phyloP scores from a whole-genome alignment of 352 stramenopile species.

The Globisporangium parvum region DNA sequence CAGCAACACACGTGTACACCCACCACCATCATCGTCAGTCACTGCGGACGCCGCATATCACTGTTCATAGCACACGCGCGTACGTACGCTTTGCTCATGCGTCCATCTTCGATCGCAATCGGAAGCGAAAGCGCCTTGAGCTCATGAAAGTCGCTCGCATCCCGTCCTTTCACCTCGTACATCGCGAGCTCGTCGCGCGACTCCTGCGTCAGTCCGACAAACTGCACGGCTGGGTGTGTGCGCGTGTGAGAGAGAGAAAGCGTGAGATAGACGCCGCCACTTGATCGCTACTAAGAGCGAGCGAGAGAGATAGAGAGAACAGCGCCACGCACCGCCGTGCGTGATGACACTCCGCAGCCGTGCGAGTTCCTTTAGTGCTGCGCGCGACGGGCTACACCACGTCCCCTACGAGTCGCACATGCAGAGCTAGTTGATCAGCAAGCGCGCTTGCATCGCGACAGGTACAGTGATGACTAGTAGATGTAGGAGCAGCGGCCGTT shows the following conservation, averaged over 20 bases:
- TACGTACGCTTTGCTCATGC: constrained; percentile 61
- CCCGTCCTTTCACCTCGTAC: constrained; percentile 52
- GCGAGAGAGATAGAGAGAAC: not conserved
- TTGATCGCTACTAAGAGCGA: not conserved
- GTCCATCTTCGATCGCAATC: constrained; percentile 63
- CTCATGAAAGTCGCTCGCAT: constrained; percentile 48
- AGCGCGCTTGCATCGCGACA: too few relatives aligned
- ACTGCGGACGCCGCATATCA: not conserved
- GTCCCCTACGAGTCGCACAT: constrained; percentile 27
- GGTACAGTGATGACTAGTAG: too few relatives aligned
- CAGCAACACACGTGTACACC: not conserved
- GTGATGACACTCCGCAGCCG: constrained; percentile 29
- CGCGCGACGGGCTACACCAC: constrained; percentile 54
- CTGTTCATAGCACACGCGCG: too few relatives aligned
- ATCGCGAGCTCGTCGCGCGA: constrained; percentile 49
- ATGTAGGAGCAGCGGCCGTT: not conserved
- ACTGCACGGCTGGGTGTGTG: constrained; percentile 32
- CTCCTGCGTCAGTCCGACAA: constrained; percentile 66
- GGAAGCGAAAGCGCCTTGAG: constrained; percentile 46
- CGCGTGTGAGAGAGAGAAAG: not conserved
- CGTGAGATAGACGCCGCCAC: not conserved
- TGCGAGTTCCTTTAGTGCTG: constrained; percentile 41
- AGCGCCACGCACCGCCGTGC: constrained; percentile 20
- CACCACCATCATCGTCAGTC: not conserved
- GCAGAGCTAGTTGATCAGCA: not conserved